Evolutionary conservation across 2,329 filamentous ascomycete genomes (phyloP).

Genomic region (Cladorrhinum sp.): DNA sequence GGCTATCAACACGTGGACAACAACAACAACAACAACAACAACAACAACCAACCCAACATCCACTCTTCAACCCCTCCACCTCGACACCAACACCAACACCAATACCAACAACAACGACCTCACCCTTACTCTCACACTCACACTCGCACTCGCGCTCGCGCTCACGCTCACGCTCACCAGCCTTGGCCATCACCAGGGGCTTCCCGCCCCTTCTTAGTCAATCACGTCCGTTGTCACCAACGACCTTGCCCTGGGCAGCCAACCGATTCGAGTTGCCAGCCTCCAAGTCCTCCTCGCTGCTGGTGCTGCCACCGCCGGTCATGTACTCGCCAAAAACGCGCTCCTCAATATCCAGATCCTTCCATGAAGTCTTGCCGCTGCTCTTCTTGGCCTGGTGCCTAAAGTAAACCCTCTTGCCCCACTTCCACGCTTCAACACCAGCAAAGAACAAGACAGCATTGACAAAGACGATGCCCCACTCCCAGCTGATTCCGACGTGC

Average conservation of each 20-base stretch:
- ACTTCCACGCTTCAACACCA: slow-evolving; percentile 69
- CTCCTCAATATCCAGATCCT: slow-evolving; percentile 28
- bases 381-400: slow-evolving; percentile 12
- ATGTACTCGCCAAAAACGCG: slow-evolving; percentile 28
- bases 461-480: slow-evolving; percentile 69
- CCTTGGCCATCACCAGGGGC: slow-evolving; percentile 23
- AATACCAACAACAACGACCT: neutral
- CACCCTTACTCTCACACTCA: neutral
- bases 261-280: neutral
- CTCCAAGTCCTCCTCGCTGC: neutral
- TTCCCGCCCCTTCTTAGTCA: slow-evolving; percentile 31
- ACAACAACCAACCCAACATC: neutral
- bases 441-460: slow-evolving; percentile 52
- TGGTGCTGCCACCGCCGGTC: slow-evolving; percentile 5
- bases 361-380: slow-evolving; percentile 20
- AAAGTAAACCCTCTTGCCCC: slow-evolving; percentile 47
- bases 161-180: neutral
- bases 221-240: slow-evolving; percentile 18
- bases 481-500: slow-evolving; percentile 65
- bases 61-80: too few species aligned
- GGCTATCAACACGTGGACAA: neutral
- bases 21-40: neutral
- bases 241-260: slow-evolving; percentile 1
- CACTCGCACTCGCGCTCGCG: too few species aligned
- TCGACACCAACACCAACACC: neutral